Evolutionary conservation across 306 rosid species (phyloP).

Genomic region (Medicago truncatula): DNA sequence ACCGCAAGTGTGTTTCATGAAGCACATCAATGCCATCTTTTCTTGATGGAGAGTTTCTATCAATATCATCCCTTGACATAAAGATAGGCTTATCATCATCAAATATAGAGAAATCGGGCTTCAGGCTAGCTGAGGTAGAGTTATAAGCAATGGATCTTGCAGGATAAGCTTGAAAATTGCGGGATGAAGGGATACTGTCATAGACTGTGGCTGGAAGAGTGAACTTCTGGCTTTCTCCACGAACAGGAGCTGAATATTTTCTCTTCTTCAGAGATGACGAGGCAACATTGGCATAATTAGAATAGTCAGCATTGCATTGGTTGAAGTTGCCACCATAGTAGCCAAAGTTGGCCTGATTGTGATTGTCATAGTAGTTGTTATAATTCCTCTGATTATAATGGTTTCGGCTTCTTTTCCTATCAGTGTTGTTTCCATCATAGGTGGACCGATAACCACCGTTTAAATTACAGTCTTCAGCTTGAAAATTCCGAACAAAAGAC

Average conservation of each 20-base stretch:
- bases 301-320: constrained; percentile 43
- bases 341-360: constrained; percentile 44
- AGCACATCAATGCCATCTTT: constrained; percentile 89
- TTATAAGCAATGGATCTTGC: constrained; percentile 56
- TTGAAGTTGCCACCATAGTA: constrained; percentile 45
- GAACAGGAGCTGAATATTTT: constrained; percentile 65
- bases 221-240: constrained; percentile 68
- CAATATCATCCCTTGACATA: constrained; percentile 96
- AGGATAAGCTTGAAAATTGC: constrained; percentile 50
- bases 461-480: constrained; percentile 54
- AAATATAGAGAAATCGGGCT: constrained; percentile 63
- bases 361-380: constrained; percentile 47
- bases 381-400: constrained; percentile 47
- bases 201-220: constrained; percentile 53
- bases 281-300: constrained; percentile 47
- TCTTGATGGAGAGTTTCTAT: constrained; percentile 91
- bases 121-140: constrained; percentile 58
- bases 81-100: constrained; percentile 77
- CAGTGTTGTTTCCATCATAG: constrained; percentile 51
- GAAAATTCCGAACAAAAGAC: constrained; percentile 64
- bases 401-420: constrained; percentile 65
- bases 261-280: constrained; percentile 74
- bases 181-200: constrained; percentile 47
- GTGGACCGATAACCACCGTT: constrained; percentile 60
- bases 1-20: constrained; percentile 90